Base-by-base conservation (phyloP, 371 early-diverging fungal species). In the Chytridium lagenaria region DNA sequence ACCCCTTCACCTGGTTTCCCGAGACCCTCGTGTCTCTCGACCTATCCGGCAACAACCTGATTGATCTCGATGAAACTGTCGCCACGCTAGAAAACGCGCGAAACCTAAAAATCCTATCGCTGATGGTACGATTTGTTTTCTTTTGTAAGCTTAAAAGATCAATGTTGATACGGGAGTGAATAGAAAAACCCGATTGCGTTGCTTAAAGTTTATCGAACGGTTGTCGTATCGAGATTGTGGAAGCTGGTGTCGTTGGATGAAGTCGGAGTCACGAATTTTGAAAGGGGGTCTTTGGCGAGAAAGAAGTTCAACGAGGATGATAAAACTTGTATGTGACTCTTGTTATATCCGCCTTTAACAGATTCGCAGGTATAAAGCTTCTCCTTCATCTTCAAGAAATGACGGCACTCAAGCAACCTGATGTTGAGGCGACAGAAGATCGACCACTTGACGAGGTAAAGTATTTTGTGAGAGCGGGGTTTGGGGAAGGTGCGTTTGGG, bases 181-280 rank as follows among this genome's bases (percentile, higher is more conserved):
- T 30, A 76, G 73, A 50, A 69, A 40, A 77, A 77, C 34, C 77
- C 77, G 26, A 19, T 77, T 1, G 68, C 23, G 7, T 50, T 77
- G 15, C 44, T 72, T 0, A 69, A 65, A 30, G 59, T 28, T 12
- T 77, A 77, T 51, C 68, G 73, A 30, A 36, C 68, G 22, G 33
- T 34, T 12, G 34, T 73, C 34, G 59, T 70, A 10, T 51, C 73
- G 19, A 40, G 59, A 26, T 23, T 77, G 33, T 12, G 16, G 15
- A 64, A 55, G 34, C 59, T 77, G 10, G 51, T 59, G 5, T 40
- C 55, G 26, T 67, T 77, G 1, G 77, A 77, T 39, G 77, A 72
- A 15, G 33, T 39, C 10, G 36, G 49, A 12, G 77, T 77, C 10
- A 59, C 72, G 0, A 61, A 61, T 5, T 52, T 59, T 59, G 77